Percentiles rank a stretch among this genome's conserved stretches.
Conservation (phyloP, 495 filamentous ascomycete genomes). For the Neurospora africana region DNA sequence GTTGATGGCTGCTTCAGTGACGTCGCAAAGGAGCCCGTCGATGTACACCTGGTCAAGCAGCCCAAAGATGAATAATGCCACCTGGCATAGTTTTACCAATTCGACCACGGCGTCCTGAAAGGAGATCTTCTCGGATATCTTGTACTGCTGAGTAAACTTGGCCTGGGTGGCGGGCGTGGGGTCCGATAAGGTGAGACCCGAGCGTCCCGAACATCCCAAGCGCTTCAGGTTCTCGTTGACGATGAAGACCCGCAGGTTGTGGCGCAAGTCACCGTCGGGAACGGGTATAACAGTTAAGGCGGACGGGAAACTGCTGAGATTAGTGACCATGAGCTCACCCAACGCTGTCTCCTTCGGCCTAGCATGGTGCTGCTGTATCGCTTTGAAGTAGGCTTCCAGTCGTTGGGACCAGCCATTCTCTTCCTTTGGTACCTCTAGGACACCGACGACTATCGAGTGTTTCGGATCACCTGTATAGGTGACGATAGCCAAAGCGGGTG, state of each 20-base stretch:
- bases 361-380: conserved; percentile 73
- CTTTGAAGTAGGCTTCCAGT: conserved; percentile 75
- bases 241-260: conserved; percentile 75
- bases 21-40: conserved; percentile 85
- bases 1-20: conserved; percentile 79
- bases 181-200: conserved; percentile 64
- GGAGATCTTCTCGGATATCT: conserved; percentile 68
- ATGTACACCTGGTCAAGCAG: conserved; percentile 80
- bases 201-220: conserved; percentile 81
- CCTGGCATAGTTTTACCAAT: conserved; percentile 85
- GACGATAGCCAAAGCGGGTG: conserved; percentile 85
- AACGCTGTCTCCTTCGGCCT: conserved; percentile 71
- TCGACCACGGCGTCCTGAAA: conserved; percentile 72
- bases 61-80: conserved; percentile 79
- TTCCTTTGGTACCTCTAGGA: conserved; percentile 74
- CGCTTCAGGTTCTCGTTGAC: conserved; percentile 93
- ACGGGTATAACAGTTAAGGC: conserved; percentile 80
- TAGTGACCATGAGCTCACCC: conserved; percentile 87
- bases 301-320: conserved; percentile 81
- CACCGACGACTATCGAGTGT: conserved; percentile 66
- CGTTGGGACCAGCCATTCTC: conserved; percentile 70
- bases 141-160: conserved; percentile 87
- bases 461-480: conserved; percentile 86
- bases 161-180: conserved; percentile 74
- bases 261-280: conserved; percentile 74